Evolutionary conservation across 1,284 basidiomycete genomes (phyloP), one percentile per base, ranked within the genome.

Genomic region (Albatrellus sp.): DNA sequence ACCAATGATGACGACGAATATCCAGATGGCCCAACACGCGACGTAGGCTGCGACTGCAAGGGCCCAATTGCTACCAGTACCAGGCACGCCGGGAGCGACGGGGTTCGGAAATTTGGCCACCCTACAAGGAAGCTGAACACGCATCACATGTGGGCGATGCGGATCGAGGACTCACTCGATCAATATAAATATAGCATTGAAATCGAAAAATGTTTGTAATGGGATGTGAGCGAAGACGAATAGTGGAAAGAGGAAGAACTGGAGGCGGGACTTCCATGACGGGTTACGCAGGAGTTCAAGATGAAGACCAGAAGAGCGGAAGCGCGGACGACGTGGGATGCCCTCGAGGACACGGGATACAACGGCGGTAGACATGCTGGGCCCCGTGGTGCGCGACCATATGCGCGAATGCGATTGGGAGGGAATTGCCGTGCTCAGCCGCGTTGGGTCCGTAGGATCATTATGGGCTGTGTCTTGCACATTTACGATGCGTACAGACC

Each of bases 191-290:
- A 79, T 78, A 56, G 77, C 75, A 57, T 87, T 87, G 61, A 88
- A 85, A 57, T 89, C 85, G 58, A 89, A 77, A 55, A 80, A 88
- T 1, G 80, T 77, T 61, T 89, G 85, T 13, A 85, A 57, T 16
- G 75, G 75, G 37, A 89, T 64, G 56, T 85, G 80, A 16, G 72
- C 75, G 58, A 87, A 77, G 4, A 77, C 70, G 52, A 85, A 62
- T 30, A 87, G 39, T 17, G 80, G 81, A 56, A 76, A 78, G 24
- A 82, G 54, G 54, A 72, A 77, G 59, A 76, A 87, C 58, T 78
- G 77, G 32, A 81, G 53, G 49, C 66, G 73, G 50, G 71, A 70
- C 52, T 64, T 65, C 54, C 61, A 57, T 28, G 72, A 73, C 2
- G 81, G 81, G 55, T 70, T 74, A 49, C 72, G 71, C 46, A 87